Percentiles rank a stretch among this genome's conserved stretches.
These are phyloP conservation scores for Metschnikowia baotianmanensis DNA, from an alignment of 805 yeast species.

Conservation along the genomic window DNA sequence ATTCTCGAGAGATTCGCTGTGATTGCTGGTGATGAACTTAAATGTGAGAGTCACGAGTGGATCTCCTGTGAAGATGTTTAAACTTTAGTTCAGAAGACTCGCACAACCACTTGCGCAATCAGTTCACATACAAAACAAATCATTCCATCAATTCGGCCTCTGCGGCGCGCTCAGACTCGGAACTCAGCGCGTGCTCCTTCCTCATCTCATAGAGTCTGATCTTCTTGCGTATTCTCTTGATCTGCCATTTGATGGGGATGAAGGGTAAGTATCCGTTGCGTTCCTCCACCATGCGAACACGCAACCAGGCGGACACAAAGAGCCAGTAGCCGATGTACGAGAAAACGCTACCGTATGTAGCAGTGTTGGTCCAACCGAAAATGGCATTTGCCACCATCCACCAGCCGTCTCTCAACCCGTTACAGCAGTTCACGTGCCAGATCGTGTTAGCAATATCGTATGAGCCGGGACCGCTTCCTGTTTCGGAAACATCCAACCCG, in stretches of 20 bases:
- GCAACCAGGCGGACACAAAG: slow-evolving; percentile 30
- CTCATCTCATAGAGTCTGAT: slow-evolving; percentile 17
- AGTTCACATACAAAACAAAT: neutral
- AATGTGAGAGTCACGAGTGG: too few species aligned
- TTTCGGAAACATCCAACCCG: slow-evolving; percentile 42
- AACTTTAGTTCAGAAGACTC: too few species aligned
- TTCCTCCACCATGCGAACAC: slow-evolving; percentile 34
- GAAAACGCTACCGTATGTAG: slow-evolving; percentile 43
- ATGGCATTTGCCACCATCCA: slow-evolving; percentile 48
- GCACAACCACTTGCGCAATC: too few species aligned
- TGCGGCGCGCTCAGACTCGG: slow-evolving; percentile 13
- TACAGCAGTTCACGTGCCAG: slow-evolving; percentile 49
- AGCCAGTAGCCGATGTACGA: slow-evolving; percentile 40
- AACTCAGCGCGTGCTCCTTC: slow-evolving; percentile 5
- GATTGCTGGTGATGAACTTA: too few species aligned
- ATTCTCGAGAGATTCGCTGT: too few species aligned
- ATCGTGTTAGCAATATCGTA: slow-evolving; percentile 39
- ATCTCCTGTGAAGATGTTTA: too few species aligned
- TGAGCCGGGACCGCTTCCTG: slow-evolving; percentile 47
- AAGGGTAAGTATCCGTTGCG: slow-evolving; percentile 37
- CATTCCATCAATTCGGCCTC: slow-evolving; percentile 14
- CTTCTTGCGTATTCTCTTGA: slow-evolving; percentile 47
- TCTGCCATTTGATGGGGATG: slow-evolving; percentile 62
- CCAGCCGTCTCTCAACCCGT: slow-evolving; percentile 43
- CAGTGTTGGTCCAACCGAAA: slow-evolving; percentile 47